A percentile compares a stretch with the other conserved stretches of the same genome.
Evolutionary conservation across 75 land plant genomes (phyloP).

Genomic region (Azolla pinnata): DNA sequence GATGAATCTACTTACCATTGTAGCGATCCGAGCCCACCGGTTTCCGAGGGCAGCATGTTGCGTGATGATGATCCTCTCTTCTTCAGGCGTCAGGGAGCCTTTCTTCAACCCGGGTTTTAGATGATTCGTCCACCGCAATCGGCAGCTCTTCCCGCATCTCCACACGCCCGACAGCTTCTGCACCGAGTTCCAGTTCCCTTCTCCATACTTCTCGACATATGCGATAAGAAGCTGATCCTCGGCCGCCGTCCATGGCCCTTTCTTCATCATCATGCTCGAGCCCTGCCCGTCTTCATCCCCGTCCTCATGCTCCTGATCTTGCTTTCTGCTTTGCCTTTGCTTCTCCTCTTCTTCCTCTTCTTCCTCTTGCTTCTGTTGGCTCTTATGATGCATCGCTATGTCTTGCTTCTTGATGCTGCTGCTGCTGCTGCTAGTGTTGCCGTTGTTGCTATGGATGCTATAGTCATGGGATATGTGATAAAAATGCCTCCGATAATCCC

Average conservation of each 20-base stretch:
- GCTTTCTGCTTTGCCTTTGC: too few species aligned
- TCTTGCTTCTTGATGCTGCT: too few species aligned
- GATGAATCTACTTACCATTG: conserved; percentile 20
- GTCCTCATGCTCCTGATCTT: too few species aligned
- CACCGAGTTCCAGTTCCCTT: conserved; percentile 60
- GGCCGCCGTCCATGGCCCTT: conserved; percentile 57
- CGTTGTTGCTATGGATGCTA: too few species aligned
- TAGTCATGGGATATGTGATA: too few species aligned
- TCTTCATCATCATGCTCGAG: conserved; percentile 39
- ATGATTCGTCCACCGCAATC: conserved; percentile 61
- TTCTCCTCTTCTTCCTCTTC: too few species aligned
- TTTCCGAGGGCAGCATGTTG: conserved; percentile 53
- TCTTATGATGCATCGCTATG: too few species aligned
- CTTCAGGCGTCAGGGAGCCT: conserved; percentile 47
- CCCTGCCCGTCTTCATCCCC: too few species aligned
- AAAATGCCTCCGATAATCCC: too few species aligned
- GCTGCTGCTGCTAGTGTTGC: too few species aligned
- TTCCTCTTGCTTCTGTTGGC: too few species aligned
- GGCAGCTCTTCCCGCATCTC: conserved; percentile 60
- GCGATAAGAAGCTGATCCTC: conserved; percentile 49
- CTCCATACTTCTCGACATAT: conserved; percentile 51
- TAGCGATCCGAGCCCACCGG: conserved; percentile 60
- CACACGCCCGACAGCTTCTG: conserved; percentile 46
- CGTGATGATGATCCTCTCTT: conserved; percentile 41
- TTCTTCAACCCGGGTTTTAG: conserved; percentile 52